A percentile compares a stretch with the other conserved stretches of the same genome.
These are phyloP conservation scores for Simplicillium aogashimaense DNA, from an alignment of 2,329 filamentous ascomycete species.

Conservation along the genomic window DNA sequence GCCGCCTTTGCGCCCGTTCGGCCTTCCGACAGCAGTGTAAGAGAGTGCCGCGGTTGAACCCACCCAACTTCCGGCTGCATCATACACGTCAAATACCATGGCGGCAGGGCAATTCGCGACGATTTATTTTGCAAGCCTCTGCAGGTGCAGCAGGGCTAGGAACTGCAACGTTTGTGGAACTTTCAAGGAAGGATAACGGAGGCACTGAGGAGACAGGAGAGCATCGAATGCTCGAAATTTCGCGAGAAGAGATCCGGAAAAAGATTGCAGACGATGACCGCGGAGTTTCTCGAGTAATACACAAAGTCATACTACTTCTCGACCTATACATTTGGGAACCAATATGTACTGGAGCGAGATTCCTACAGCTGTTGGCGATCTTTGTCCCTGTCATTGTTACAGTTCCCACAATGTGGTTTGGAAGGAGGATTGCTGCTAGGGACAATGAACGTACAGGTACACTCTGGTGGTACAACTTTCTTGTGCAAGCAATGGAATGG, in stretches of 20 bases:
- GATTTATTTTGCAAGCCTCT: constrained; percentile 26
- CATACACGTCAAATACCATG: constrained; percentile 16
- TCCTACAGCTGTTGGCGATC: constrained; percentile 75
- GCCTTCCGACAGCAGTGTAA: constrained; percentile 18
- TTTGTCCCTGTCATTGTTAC: constrained; percentile 83
- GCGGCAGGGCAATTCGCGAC: constrained; percentile 10
- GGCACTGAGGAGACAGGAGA: constrained; percentile 57
- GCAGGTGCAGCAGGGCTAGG: constrained; percentile 35
- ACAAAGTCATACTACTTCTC: constrained; percentile 54
- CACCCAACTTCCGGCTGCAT: constrained; percentile 14
- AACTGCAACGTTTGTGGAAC: constrained; percentile 45
- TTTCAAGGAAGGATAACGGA: constrained; percentile 44
- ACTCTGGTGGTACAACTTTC: constrained; percentile 87
- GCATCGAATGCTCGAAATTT: constrained; percentile 77
- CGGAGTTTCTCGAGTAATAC: constrained; percentile 47
- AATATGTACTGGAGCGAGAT: constrained; percentile 75
- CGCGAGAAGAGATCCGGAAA: constrained; percentile 66
- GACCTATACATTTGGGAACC: constrained; percentile 76
- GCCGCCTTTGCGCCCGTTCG: constrained; percentile 33
- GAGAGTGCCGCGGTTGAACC: too few relatives aligned
- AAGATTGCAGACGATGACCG: constrained; percentile 52
- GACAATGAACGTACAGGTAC: constrained; percentile 74
- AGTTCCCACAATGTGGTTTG: constrained; percentile 75
- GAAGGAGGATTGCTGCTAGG: constrained; percentile 47
- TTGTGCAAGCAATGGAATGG: constrained; percentile 83